A percentile compares a stretch with the other conserved stretches of the same genome.
Conservation (phyloP, 306 rosid genomes). For the Amphicarpaea edgeworthii region DNA sequence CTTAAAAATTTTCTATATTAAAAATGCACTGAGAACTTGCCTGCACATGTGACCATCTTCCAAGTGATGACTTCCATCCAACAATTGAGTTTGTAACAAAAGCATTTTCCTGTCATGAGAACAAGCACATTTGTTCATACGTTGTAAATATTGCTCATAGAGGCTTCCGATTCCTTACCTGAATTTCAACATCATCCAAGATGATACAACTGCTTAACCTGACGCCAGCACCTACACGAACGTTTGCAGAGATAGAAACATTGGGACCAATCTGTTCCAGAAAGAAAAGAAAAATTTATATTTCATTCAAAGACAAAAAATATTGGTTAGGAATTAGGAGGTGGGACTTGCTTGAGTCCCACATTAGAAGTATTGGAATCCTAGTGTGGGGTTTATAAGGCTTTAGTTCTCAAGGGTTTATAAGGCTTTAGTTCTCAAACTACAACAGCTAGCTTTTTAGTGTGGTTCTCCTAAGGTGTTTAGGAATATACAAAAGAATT, state of each 20-base stretch:
- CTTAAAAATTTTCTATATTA: conserved; percentile 1
- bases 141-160: not conserved
- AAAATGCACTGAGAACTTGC: conserved; percentile 57
- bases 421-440: not conserved
- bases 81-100: conserved; percentile 83
- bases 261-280: conserved; percentile 88
- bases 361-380: not conserved
- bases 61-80: conserved; percentile 95
- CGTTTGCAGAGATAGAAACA: conserved; percentile 96
- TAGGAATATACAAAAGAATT: no score
- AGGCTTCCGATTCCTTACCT: conserved; percentile 54
- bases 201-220: conserved; percentile 87
- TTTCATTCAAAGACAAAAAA: conserved; percentile 1
- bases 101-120: conserved; percentile 77
- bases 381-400: not conserved
- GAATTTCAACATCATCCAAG: conserved; percentile 89
- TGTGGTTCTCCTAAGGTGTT: not conserved
- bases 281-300: conserved; percentile 24
- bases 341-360: not conserved
- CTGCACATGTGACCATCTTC: conserved; percentile 96
- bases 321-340: not conserved
- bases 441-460: no score
- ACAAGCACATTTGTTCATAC: conserved; percentile 37
- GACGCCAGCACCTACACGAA: conserved; percentile 87
- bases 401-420: not conserved